Conservation (phyloP, 768 basidiomycete genomes). For the Termitomyces titanicus region DNA sequence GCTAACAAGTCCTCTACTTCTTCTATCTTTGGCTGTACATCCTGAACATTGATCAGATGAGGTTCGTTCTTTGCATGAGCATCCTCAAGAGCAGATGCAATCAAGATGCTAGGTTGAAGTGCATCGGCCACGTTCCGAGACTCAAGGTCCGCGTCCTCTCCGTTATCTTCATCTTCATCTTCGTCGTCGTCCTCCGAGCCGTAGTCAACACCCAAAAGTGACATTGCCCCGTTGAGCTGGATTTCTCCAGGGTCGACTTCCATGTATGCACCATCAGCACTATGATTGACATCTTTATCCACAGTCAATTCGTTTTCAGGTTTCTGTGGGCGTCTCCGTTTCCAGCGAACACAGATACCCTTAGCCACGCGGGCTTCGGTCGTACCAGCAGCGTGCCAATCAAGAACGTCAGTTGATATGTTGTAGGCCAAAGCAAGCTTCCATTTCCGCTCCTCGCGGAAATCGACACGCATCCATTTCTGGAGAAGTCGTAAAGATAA, state of each 20-base stretch:
- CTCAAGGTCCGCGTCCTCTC: slow-evolving; percentile 55
- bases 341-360: slow-evolving; percentile 71
- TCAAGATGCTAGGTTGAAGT: slow-evolving; percentile 46
- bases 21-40: slow-evolving; percentile 33
- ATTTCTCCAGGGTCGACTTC: slow-evolving; percentile 23
- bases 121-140: slow-evolving; percentile 53
- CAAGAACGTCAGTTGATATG: slow-evolving; percentile 75
- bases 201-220: slow-evolving; percentile 46
- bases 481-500: slow-evolving; percentile 26
- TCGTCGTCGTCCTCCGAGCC: slow-evolving; percentile 68
- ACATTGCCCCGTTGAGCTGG: slow-evolving; percentile 17
- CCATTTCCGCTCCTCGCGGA: slow-evolving; percentile 92
- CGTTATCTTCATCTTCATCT: slow-evolving; percentile 56
- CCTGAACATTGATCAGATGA: slow-evolving; percentile 20
- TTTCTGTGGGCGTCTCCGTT: slow-evolving; percentile 31
- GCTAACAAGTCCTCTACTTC: slow-evolving; percentile 57
- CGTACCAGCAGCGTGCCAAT: slow-evolving; percentile 80
- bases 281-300: slow-evolving; percentile 19
- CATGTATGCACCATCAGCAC: slow-evolving; percentile 18
- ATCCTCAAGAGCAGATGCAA: slow-evolving; percentile 57
- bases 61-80: slow-evolving; percentile 22
- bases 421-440: slow-evolving; percentile 83
- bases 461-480: slow-evolving; percentile 98
- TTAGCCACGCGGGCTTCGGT: slow-evolving; percentile 57
- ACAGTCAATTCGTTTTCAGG: slow-evolving; percentile 33